Conservation (phyloP, 1,284 basidiomycete species). For the Tetrapyrgos nigripes region DNA sequence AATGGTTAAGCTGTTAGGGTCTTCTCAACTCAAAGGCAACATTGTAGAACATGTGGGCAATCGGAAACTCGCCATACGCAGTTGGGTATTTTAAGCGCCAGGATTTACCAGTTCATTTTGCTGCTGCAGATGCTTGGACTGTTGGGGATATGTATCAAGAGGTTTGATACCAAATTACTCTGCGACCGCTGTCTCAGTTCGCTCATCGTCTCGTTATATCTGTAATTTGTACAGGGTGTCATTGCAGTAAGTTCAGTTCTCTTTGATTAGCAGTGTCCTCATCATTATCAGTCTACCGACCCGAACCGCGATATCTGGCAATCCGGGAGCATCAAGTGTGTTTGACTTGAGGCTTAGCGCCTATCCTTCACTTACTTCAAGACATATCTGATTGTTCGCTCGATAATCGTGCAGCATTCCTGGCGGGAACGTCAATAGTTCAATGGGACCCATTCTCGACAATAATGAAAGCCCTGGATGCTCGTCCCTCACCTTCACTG, state of each 20-base stretch:
- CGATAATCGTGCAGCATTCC: not conserved
- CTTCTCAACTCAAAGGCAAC: too few relatives aligned
- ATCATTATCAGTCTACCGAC: conserved; percentile 1
- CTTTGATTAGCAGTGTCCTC: not conserved
- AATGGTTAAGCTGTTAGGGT: conserved; percentile 2
- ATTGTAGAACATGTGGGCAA: conserved; percentile 14
- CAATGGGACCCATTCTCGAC: conserved; percentile 10
- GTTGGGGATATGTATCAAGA: conserved; percentile 15
- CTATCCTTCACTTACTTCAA: not conserved
- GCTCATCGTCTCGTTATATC: not conserved
- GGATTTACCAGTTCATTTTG: conserved; percentile 13
- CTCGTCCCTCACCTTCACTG: conserved; percentile 7
- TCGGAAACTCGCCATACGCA: conserved; percentile 10
- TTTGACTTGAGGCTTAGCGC: not conserved
- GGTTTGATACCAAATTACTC: not conserved
- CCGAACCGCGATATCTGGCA: conserved; percentile 15
- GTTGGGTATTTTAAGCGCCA: conserved; percentile 8
- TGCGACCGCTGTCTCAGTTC: too few relatives aligned
- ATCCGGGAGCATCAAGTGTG: conserved; percentile 8
- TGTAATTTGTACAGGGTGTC: conserved; percentile 2
- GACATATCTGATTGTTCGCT: not conserved
- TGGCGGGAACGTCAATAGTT: conserved; percentile 13
- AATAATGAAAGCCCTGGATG: conserved; percentile 13
- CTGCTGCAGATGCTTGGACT: conserved; percentile 12
- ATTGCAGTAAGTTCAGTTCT: conserved; percentile 13